Percentiles rank a stretch among this genome's conserved stretches.
Conservation (phyloP, 2,329 filamentous ascomycete genomes). For the Myriosclerotinia scirpicola region DNA sequence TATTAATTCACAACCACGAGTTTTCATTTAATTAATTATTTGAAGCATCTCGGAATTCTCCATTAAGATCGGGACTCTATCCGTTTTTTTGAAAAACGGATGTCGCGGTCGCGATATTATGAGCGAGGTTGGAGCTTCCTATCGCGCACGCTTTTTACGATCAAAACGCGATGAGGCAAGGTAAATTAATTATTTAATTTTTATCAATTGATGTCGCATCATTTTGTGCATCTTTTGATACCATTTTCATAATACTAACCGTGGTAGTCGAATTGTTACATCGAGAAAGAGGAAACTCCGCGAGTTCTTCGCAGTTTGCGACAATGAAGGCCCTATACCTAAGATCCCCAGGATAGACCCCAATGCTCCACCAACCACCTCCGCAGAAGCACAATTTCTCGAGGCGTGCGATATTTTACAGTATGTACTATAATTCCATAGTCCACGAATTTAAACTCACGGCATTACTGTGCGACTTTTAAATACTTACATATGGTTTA, state of each 20-base stretch:
- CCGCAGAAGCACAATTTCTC: slow-evolving; percentile 56
- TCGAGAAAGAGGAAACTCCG: slow-evolving; percentile 90
- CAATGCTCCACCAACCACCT: slow-evolving; percentile 55
- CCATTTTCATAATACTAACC: slow-evolving; percentile 37
- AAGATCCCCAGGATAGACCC: slow-evolving; percentile 56
- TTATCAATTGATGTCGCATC: slow-evolving; percentile 32
- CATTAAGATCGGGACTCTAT: slow-evolving; percentile 47
- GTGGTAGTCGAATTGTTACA: slow-evolving; percentile 66
- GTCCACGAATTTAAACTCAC: neutral
- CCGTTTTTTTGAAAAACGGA: slow-evolving; percentile 66
- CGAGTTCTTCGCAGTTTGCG: slow-evolving; percentile 81
- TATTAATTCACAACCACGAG: slow-evolving; percentile 28
- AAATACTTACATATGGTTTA: slow-evolving; percentile 6
- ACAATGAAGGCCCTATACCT: slow-evolving; percentile 59
- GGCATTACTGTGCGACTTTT: neutral
- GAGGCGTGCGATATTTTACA: slow-evolving; percentile 58
- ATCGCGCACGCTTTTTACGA: slow-evolving; percentile 66
- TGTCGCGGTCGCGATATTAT: slow-evolving; percentile 68
- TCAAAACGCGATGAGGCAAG: slow-evolving; percentile 62
- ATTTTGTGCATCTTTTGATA: slow-evolving; percentile 32
- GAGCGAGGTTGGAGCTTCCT: slow-evolving; percentile 67
- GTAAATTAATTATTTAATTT: slow-evolving; percentile 46
- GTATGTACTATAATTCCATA: slow-evolving; percentile 48
- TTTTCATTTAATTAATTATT: slow-evolving; percentile 34
- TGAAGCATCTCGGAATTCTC: slow-evolving; percentile 40